Base-by-base conservation (phyloP, 2,329 filamentous ascomycete species). In the Aspergillus sp. region DNA sequence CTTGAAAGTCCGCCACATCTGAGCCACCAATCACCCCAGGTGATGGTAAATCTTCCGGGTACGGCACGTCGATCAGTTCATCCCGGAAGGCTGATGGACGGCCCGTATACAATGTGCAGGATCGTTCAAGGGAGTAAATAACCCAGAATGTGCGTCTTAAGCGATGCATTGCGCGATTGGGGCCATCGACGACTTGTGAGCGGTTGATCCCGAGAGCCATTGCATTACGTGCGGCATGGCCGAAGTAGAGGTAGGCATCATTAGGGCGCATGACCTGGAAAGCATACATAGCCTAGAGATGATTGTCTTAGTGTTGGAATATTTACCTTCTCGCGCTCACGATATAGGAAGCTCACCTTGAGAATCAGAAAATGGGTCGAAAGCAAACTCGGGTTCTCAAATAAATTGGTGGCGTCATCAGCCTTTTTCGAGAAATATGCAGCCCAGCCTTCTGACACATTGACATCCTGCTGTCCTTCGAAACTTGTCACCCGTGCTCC, bases 241-340 rank as follows among this genome's bases (percentile, higher is more conserved):
- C 53, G 2, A 55, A 41, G 23, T 49, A 49, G 3, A 55, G 43
- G 32, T 53, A 55, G 1, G 51, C 51, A 25, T 55, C 53, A 13
- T 55, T 55, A 20, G 51, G 53, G 9, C 53, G 45, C 53, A 55
- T 55, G 2, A 52, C 25, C n/a, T 55, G 51, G 1, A 52, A n/a
- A 5, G 47, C 48, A 25, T 53, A 53, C 49, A 55, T 52, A 4
- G 51, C 45, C 53, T 55, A 17, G 5, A 13, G 13, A n/a, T 17
- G 35, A 15, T 38, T 15, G 13, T 17, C 35, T 7, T 17, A 17
- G 35, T 38, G 6, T 10, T 38, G n/a, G n/a, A 17, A 9, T 9
- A 27, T 27, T 27, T 27, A 9, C 6, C 7, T 9, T 9, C 25
- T 3, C 25, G 7, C 25, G 7, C 7, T 27, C 25, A 27, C 25